Conservation (phyloP, 2,329 filamentous ascomycete genomes). For the Alternaria longipes region DNA sequence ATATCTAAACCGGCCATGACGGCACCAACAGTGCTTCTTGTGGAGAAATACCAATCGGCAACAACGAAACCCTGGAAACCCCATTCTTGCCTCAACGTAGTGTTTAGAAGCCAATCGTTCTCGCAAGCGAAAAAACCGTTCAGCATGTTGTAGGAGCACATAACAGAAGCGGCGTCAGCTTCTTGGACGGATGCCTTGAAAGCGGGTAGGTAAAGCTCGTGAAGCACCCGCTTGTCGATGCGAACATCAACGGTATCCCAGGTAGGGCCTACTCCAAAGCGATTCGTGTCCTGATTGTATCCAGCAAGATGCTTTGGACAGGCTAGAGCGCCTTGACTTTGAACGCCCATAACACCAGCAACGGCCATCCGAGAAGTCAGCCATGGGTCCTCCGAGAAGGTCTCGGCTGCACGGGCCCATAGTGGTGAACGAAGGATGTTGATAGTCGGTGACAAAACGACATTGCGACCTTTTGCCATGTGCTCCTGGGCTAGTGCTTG, state of each 20-base stretch:
- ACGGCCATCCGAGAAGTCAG: conserved; percentile 8
- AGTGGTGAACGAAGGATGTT: conserved; percentile 26
- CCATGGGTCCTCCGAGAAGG: conserved; percentile 14
- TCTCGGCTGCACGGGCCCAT: conserved; percentile 18
- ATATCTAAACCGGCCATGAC: conserved; percentile 15
- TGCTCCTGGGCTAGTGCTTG: conserved; percentile 5
- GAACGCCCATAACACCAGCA: conserved; percentile 50
- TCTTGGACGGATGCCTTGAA: conserved; percentile 13
- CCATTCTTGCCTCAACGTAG: conserved; percentile 53
- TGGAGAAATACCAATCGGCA: conserved; percentile 53
- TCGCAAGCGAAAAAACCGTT: conserved; percentile 3
- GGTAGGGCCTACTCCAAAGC: conserved; percentile 68
- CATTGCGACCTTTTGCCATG: conserved; percentile 7
- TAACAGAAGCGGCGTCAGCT: conserved; percentile 9
- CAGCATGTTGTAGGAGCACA: conserved; percentile 12
- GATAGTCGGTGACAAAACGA: conserved; percentile 35
- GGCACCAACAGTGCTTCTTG: background rate
- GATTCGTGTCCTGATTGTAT: conserved; percentile 60
- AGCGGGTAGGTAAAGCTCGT: conserved; percentile 54
- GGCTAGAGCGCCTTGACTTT: conserved; percentile 50
- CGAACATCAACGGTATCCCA: conserved; percentile 67
- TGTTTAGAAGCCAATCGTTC: conserved; percentile 57
- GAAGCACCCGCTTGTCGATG: conserved; percentile 66
- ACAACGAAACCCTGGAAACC: conserved; percentile 57
- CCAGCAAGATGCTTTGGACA: conserved; percentile 67